Conservation (phyloP, 306 rosid genomes). For the Delonix regia region DNA sequence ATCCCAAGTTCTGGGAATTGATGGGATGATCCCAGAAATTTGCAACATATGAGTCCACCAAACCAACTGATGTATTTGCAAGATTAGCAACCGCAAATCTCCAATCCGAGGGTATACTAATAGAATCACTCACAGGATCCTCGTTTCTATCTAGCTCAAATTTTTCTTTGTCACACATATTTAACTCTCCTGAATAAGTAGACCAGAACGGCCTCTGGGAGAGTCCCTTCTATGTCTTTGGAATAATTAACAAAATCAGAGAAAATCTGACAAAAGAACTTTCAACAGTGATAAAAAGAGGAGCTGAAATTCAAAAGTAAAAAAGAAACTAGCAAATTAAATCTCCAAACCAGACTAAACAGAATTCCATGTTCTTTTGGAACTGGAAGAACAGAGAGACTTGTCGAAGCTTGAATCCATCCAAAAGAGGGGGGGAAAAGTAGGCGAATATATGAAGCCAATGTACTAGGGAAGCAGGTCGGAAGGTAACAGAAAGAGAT, state of each 20-base stretch:
- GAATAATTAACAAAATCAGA: constrained; percentile 32
- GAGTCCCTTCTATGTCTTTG: constrained; percentile 25
- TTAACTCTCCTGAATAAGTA: constrained; percentile 50
- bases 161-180: constrained; percentile 75
- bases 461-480: constrained; percentile 16
- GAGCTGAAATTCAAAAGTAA: constrained; percentile 27
- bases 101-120: constrained; percentile 73
- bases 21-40: constrained; percentile 65
- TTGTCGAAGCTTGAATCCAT: constrained; percentile 10
- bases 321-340: constrained; percentile 12
- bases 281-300: constrained; percentile 38
- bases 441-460: neutral
- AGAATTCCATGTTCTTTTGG: constrained; percentile 17
- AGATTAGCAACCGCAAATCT: constrained; percentile 64
- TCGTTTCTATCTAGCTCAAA: constrained; percentile 70
- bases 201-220: constrained; percentile 44
- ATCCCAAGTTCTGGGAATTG: constrained; percentile 65
- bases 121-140: constrained; percentile 69
- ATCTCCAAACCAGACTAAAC: neutral
- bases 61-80: constrained; percentile 60
- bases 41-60: constrained; percentile 66
- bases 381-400: constrained; percentile 36
- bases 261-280: constrained; percentile 33
- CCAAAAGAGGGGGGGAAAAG: neutral
- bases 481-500: constrained; percentile 27